Conservation (phyloP, 305 asterid species). For the Ilex paraguariensis region DNA sequence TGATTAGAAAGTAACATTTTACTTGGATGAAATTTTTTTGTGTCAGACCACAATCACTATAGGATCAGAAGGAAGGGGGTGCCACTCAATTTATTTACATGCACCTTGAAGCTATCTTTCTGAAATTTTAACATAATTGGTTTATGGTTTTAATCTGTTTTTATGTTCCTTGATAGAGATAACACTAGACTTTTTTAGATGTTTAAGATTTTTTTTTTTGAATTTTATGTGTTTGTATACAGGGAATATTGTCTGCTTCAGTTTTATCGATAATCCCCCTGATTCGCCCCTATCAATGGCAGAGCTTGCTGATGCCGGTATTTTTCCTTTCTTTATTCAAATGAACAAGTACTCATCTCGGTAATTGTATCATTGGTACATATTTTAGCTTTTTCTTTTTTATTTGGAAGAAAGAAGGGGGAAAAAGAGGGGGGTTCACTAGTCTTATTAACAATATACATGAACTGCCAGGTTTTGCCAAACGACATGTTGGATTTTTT, state of each 20-base stretch:
- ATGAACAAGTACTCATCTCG: neutral
- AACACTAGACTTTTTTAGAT: neutral
- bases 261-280: conserved; percentile 86
- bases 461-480: conserved; percentile 75
- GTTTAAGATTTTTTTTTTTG: no score
- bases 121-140: neutral
- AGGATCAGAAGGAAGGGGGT: no score
- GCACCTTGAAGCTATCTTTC: neutral
- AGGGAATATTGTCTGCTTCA: conserved; percentile 88
- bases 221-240: conserved; percentile 22
- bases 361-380: no score
- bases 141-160: no score
- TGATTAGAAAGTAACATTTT: no score
- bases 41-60: no score
- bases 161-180: neutral
- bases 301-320: conserved; percentile 98
- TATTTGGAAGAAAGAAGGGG: no score
- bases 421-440: neutral
- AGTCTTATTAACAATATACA: conserved; percentile 10
- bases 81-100: neutral
- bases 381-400: no score
- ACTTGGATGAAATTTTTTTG: no score
- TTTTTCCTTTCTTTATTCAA: conserved; percentile 16
- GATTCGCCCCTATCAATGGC: conserved; percentile 99
- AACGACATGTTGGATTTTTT: conserved; percentile 98